phyloP scores from a whole-genome alignment of 805 yeast genomes.

The Brettanomyces bruxellensis region DNA sequence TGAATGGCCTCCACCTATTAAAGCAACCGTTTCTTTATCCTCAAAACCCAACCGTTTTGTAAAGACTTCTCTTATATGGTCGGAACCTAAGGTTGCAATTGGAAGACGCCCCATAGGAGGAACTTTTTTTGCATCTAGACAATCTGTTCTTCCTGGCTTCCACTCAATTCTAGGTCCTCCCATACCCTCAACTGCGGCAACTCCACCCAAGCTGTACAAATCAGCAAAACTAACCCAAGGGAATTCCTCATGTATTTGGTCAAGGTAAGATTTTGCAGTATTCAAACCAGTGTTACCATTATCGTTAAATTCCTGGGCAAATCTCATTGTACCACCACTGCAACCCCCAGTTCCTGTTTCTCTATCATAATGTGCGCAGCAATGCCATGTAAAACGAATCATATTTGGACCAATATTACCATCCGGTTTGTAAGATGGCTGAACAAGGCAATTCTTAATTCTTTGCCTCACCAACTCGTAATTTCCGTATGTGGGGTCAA shows the following conservation, averaged over 20 bases:
- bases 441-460: constrained; percentile 25
- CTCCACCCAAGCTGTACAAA: constrained; percentile 72
- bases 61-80: constrained; percentile 58
- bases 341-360: constrained; percentile 50
- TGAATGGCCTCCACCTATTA: constrained; percentile 71
- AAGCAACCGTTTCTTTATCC: constrained; percentile 65
- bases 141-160: constrained; percentile 76
- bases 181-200: constrained; percentile 66
- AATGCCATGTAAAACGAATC: constrained; percentile 80
- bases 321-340: constrained; percentile 61
- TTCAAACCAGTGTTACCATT: constrained; percentile 58
- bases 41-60: constrained; percentile 51
- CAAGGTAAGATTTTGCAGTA: constrained; percentile 46
- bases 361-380: constrained; percentile 71
- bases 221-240: constrained; percentile 77
- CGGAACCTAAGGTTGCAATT: constrained; percentile 55
- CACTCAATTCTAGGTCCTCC: constrained; percentile 74
- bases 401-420: constrained; percentile 71
- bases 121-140: constrained; percentile 35
- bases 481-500: constrained; percentile 19
- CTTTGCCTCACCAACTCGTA: constrained; percentile 28
- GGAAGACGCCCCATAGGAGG: constrained; percentile 71
- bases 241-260: constrained; percentile 45
- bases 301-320: constrained; percentile 44
- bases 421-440: constrained; percentile 43